These are phyloP conservation scores for Phylloporus sp. DNA, from an alignment of 768 basidiomycete species.

Conservation along the genomic window DNA sequence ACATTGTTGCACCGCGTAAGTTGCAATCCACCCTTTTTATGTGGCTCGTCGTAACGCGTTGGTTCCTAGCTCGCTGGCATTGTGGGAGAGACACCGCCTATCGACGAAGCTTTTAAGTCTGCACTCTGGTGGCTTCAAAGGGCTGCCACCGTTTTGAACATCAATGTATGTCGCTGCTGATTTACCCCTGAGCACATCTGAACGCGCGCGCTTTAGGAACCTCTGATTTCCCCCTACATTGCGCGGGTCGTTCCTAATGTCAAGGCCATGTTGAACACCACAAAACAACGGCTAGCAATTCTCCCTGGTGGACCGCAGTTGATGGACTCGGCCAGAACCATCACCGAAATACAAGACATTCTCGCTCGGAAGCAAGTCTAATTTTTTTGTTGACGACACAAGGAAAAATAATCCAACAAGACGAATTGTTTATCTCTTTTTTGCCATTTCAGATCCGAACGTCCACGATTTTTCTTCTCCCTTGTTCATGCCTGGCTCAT, in stretches of 20 bases:
- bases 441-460: slow-evolving; percentile 1
- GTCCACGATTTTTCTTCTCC: neutral
- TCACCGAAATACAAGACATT: slow-evolving; percentile 72
- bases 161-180: slow-evolving; percentile 46
- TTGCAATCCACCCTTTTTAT: slow-evolving; percentile 12
- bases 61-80: slow-evolving; percentile 60
- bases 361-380: slow-evolving; percentile 43
- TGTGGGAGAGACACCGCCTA: slow-evolving; percentile 69
- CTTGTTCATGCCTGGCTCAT: slow-evolving; percentile 26
- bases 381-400: slow-evolving; percentile 4
- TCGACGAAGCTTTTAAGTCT: slow-evolving; percentile 76
- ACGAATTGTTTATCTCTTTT: slow-evolving; percentile 3
- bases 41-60: neutral
- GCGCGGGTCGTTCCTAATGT: slow-evolving; percentile 78
- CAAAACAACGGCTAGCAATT: slow-evolving; percentile 74
- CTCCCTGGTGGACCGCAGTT: slow-evolving; percentile 67
- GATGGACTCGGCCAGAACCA: slow-evolving; percentile 62
- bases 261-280: slow-evolving; percentile 68
- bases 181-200: neutral
- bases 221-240: slow-evolving; percentile 76
- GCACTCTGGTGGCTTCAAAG: slow-evolving; percentile 87
- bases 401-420: neutral
- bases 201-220: slow-evolving; percentile 45
- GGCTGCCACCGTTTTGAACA: slow-evolving; percentile 62
- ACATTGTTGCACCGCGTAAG: slow-evolving; percentile 79